phyloP scores from a whole-genome alignment of 2,329 filamentous ascomycete species.

The Colletotrichum gigasporum region DNA sequence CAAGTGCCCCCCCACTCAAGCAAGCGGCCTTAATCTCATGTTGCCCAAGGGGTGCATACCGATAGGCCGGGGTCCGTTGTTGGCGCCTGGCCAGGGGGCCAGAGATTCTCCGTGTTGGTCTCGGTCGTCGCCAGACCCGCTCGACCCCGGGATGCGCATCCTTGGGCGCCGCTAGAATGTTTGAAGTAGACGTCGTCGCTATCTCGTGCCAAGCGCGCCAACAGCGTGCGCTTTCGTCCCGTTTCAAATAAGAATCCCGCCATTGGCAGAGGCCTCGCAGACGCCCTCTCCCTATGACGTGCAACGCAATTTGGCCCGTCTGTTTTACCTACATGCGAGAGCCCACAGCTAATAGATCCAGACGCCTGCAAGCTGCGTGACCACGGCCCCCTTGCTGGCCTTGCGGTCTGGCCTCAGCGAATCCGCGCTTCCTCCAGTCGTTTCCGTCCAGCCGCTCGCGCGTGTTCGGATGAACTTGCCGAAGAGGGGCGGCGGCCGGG shows the following conservation, averaged over 20 bases:
- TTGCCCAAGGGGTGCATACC: slow-evolving; percentile 2
- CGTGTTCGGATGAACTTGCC: slow-evolving; percentile 16
- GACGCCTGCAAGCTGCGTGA: background rate
- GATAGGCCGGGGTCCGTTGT: slow-evolving; percentile 11
- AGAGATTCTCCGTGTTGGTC: slow-evolving; percentile 15
- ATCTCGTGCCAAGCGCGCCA: slow-evolving; percentile 15
- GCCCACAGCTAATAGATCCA: background rate
- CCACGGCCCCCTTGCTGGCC: background rate
- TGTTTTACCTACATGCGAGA: slow-evolving; percentile 13
- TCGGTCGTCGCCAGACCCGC: slow-evolving; percentile 22
- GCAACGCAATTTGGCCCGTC: background rate
- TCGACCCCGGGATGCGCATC: slow-evolving; percentile 16
- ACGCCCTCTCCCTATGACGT: slow-evolving; percentile 20
- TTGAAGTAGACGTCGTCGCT: slow-evolving; percentile 16
- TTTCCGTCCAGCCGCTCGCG: background rate
- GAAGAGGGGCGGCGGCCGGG: slow-evolving; percentile 3
- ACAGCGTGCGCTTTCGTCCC: background rate
- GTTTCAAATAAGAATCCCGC: slow-evolving; percentile 22
- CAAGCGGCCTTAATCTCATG: slow-evolving; percentile 21
- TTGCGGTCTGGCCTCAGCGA: background rate
- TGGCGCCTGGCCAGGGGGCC: slow-evolving; percentile 4
- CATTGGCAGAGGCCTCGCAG: slow-evolving; percentile 9
- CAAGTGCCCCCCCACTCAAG: slow-evolving; percentile 15
- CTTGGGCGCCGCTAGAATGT: slow-evolving; percentile 19
- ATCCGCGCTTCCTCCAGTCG: background rate